Conservation (phyloP, 176 grass and related monocot genomes). For the Poa annua region DNA sequence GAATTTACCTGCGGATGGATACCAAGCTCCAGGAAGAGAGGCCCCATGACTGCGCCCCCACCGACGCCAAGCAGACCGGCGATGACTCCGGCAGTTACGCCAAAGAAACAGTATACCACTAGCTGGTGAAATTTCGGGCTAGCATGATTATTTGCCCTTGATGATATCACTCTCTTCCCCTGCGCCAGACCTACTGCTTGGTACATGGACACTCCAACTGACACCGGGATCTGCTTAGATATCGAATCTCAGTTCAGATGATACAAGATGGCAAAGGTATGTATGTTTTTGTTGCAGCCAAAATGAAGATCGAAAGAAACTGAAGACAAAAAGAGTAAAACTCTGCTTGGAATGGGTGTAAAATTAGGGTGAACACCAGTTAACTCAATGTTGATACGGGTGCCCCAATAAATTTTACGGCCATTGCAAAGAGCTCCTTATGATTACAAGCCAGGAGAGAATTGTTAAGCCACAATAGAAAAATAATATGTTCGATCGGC, state of each 20-base stretch:
- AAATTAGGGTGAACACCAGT: too few relatives aligned
- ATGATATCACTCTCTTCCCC: slow-evolving; percentile 64
- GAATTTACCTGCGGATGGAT: slow-evolving; percentile 65
- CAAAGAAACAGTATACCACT: slow-evolving; percentile 52
- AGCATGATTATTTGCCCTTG: slow-evolving; percentile 47
- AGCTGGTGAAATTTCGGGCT: slow-evolving; percentile 51
- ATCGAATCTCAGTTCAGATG: background rate
- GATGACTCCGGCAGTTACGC: slow-evolving; percentile 57
- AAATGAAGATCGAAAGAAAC: background rate
- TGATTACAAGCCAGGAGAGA: too few relatives aligned
- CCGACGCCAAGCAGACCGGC: slow-evolving; percentile 77
- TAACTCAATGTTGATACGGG: too few relatives aligned
- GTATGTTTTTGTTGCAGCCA: background rate
- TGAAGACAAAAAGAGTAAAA: background rate
- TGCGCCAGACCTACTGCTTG: slow-evolving; percentile 61
- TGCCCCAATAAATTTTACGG: background rate
- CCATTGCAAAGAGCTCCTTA: background rate
- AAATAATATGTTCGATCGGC: background rate
- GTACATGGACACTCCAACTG: slow-evolving; percentile 27
- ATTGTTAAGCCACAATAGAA: background rate
- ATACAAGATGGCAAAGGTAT: too few relatives aligned
- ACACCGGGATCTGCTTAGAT: slow-evolving; percentile 10
- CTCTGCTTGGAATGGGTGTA: too few relatives aligned
- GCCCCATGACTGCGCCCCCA: slow-evolving; percentile 82
- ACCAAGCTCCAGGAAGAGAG: slow-evolving; percentile 78